These are phyloP conservation scores for Mortierella sp. DNA, from an alignment of 371 early-diverging fungal species.

Conservation along the genomic window DNA sequence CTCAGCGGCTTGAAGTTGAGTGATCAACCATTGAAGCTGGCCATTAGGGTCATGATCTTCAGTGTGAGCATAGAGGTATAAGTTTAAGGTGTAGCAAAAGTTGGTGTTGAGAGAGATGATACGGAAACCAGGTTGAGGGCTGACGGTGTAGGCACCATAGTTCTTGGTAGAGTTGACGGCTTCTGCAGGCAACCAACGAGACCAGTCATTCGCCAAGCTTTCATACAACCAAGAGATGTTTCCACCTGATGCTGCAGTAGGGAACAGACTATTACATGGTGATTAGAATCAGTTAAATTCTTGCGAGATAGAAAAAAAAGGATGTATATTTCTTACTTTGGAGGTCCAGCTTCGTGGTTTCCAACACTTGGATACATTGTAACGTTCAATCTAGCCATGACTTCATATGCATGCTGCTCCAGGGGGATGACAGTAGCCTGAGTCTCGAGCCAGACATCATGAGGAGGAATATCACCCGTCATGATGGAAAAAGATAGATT, in stretches of 20 bases:
- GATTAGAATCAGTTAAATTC: too few relatives aligned
- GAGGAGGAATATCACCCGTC: conserved; percentile 74
- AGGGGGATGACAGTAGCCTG: conserved; percentile 47
- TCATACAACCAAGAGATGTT: conserved; percentile 62
- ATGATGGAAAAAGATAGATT: conserved; percentile 63
- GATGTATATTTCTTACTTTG: too few relatives aligned
- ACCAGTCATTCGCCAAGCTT: conserved; percentile 60
- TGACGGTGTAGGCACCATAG: conserved; percentile 64
- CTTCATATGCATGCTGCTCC: conserved; percentile 57
- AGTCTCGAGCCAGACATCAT: conserved; percentile 65
- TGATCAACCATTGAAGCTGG: conserved; percentile 63
- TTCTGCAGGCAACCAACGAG: conserved; percentile 61
- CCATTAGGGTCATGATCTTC: conserved; percentile 65
- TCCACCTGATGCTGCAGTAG: conserved; percentile 58
- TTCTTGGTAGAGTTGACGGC: conserved; percentile 52
- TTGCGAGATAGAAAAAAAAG: too few relatives aligned
- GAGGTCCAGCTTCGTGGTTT: conserved; percentile 63
- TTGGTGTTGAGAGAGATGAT: conserved; percentile 73
- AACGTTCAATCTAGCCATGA: conserved; percentile 60
- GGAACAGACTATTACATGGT: conserved; percentile 62
- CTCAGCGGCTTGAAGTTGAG: conserved; percentile 66
- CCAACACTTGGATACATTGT: conserved; percentile 69
- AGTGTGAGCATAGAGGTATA: conserved; percentile 41
- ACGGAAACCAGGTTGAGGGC: conserved; percentile 62
- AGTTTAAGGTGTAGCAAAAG: conserved; percentile 72